phyloP scores from a whole-genome alignment of 805 yeast genomes.

The Candida lessepsii region DNA sequence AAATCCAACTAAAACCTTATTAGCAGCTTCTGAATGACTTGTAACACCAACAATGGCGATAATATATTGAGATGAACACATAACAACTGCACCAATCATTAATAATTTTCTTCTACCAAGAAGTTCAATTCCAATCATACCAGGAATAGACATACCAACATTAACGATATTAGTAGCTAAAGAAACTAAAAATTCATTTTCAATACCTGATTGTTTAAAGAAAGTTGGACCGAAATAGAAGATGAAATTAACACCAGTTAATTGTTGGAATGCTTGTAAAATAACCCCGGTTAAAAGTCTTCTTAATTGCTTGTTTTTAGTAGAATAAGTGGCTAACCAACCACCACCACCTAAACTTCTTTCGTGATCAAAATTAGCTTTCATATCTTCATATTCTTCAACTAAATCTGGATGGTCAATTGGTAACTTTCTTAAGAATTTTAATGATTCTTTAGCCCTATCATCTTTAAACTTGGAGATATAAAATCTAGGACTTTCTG shows the following conservation, averaged over 20 bases:
- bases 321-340: slow-evolving; percentile 57
- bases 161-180: slow-evolving; percentile 79
- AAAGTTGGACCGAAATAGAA: slow-evolving; percentile 88
- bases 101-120: slow-evolving; percentile 75
- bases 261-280: slow-evolving; percentile 81
- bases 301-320: slow-evolving; percentile 52
- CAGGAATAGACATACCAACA: slow-evolving; percentile 77
- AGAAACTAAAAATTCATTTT: slow-evolving; percentile 56
- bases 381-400: slow-evolving; percentile 74
- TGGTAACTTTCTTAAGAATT: slow-evolving; percentile 49
- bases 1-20: slow-evolving; percentile 34
- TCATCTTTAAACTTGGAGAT: slow-evolving; percentile 28
- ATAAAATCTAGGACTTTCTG: slow-evolving; percentile 42
- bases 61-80: slow-evolving; percentile 57
- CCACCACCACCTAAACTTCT: slow-evolving; percentile 51
- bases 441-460: slow-evolving; percentile 31
- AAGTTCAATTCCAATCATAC: slow-evolving; percentile 70
- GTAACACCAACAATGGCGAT: slow-evolving; percentile 56
- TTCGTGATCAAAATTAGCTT: slow-evolving; percentile 73
- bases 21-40: slow-evolving; percentile 30
- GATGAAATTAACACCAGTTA: slow-evolving; percentile 87
- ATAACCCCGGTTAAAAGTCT: slow-evolving; percentile 57
- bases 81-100: slow-evolving; percentile 69
- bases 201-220: slow-evolving; percentile 64
- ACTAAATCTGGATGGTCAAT: slow-evolving; percentile 62